Evolutionary conservation across 2,329 filamentous ascomycete genomes (phyloP).

Genomic region (Penicillium sclerotigenum): DNA sequence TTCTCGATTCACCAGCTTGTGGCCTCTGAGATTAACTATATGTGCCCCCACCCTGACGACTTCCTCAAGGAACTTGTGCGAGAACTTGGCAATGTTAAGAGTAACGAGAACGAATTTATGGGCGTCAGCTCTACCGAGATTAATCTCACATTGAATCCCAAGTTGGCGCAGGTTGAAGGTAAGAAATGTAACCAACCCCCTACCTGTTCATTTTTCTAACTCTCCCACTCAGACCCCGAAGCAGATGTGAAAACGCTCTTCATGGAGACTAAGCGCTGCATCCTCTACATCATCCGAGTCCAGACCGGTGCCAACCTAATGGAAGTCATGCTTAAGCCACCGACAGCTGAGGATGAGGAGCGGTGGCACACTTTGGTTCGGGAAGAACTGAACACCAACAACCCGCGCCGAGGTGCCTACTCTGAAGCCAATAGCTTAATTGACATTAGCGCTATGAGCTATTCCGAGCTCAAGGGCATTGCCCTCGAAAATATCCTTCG

Average conservation of each 20-base stretch:
- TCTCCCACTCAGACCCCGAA: slow-evolving; percentile 66
- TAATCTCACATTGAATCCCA: slow-evolving; percentile 83
- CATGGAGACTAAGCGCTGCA: slow-evolving; percentile 96
- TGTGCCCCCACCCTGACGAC: slow-evolving; percentile 81
- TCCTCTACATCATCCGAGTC: slow-evolving; percentile 95
- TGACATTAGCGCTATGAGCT: slow-evolving; percentile 85
- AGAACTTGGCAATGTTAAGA: slow-evolving; percentile 93
- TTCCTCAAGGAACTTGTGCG: slow-evolving; percentile 85
- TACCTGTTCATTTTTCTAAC: slow-evolving; percentile 6
- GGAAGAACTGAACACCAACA: slow-evolving; percentile 72
- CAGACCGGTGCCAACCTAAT: slow-evolving; percentile 90
- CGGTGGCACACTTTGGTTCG: slow-evolving; percentile 78
- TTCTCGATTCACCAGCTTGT: slow-evolving; percentile 93
- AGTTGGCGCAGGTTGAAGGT: slow-evolving; percentile 79
- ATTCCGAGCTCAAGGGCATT: slow-evolving; percentile 87
- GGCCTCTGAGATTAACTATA: slow-evolving; percentile 69
- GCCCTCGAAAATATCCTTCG: slow-evolving; percentile 91
- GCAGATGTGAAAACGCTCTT: slow-evolving; percentile 88
- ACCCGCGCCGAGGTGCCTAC: slow-evolving; percentile 75
- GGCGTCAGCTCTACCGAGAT: slow-evolving; percentile 85
- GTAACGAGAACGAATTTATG: slow-evolving; percentile 89
- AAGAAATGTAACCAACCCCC: slow-evolving; percentile 20
- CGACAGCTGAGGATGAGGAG: slow-evolving; percentile 79
- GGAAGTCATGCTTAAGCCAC: slow-evolving; percentile 89
- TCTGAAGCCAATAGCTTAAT: slow-evolving; percentile 79